These are phyloP conservation scores for Dimargaris xerosporica DNA, from an alignment of 192 early-diverging fungal species.

Conservation along the genomic window DNA sequence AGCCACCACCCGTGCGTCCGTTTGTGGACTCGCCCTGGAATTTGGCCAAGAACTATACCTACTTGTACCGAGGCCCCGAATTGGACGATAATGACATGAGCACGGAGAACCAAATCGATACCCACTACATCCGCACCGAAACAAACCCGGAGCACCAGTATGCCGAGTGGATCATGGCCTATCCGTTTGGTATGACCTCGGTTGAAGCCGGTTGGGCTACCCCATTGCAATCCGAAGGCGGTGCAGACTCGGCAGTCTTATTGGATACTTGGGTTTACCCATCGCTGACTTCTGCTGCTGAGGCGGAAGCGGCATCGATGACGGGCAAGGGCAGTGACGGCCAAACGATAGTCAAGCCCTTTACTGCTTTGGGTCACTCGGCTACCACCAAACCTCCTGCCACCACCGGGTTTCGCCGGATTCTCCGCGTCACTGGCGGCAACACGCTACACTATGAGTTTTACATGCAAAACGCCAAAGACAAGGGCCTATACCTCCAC, in stretches of 20 bases:
- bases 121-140: slow-evolving; percentile 9
- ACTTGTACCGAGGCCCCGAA: background rate
- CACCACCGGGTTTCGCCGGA: slow-evolving; percentile 8
- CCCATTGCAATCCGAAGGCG: slow-evolving; percentile 1
- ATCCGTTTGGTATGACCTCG: slow-evolving; percentile 11
- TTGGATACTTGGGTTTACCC: slow-evolving; percentile 8
- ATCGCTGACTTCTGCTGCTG: background rate
- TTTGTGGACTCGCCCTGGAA: background rate
- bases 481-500: background rate
- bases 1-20: slow-evolving; percentile 2
- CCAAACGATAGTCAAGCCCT: background rate
- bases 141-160: slow-evolving; percentile 1
- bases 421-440: background rate
- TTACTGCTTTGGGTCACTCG: background rate
- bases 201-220: slow-evolving; percentile 7
- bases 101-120: slow-evolving; percentile 7
- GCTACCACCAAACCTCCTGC: background rate
- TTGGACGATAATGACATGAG: background rate
- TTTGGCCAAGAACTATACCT: slow-evolving; percentile 5
- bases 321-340: background rate
- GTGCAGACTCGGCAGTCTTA: background rate
- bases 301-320: background rate
- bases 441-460: slow-evolving; percentile 11
- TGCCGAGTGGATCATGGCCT: slow-evolving; percentile 7
- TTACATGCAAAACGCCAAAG: slow-evolving; percentile 2